Percentiles rank a stretch among this genome's conserved stretches.
Conservation (phyloP, 495 filamentous ascomycete genomes). For the Barbatosphaeria neglecta region DNA sequence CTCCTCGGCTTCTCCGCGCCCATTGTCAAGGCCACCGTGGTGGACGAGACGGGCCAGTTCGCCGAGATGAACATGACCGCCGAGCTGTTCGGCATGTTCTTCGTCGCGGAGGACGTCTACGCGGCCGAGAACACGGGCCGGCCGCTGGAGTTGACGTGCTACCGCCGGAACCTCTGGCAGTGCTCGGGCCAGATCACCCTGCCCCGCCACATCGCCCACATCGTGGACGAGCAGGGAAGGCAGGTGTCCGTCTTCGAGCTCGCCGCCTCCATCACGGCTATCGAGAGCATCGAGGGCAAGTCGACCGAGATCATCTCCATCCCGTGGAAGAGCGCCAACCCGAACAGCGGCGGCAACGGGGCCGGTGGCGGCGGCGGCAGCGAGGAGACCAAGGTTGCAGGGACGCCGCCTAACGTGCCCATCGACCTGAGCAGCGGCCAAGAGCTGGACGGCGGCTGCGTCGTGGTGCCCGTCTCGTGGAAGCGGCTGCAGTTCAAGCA, state of each 20-base stretch:
- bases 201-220: constrained; percentile 57
- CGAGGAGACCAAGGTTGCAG: constrained; percentile 36
- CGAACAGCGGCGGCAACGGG: constrained; percentile 29
- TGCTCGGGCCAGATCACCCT: constrained; percentile 74
- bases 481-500: constrained; percentile 87
- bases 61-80: constrained; percentile 58
- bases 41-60: constrained; percentile 11
- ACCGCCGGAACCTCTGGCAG: constrained; percentile 82
- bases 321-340: constrained; percentile 76
- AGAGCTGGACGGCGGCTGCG: constrained; percentile 55
- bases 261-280: constrained; percentile 68
- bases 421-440: constrained; percentile 65
- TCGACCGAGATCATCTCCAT: constrained; percentile 84
- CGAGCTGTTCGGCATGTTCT: constrained; percentile 92
- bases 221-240: constrained; percentile 68
- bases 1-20: constrained; percentile 64
- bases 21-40: constrained; percentile 53
- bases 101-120: constrained; percentile 66
- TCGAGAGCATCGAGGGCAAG: constrained; percentile 85
- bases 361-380: constrained; percentile 26
- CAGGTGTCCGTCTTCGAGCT: constrained; percentile 62
- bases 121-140: constrained; percentile 35
- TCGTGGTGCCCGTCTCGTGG: constrained; percentile 75
- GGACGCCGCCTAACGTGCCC: constrained; percentile 45
- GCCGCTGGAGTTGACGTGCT: constrained; percentile 80